phyloP scores from a whole-genome alignment of 768 basidiomycete species.

The Lactifluus pinguis region DNA sequence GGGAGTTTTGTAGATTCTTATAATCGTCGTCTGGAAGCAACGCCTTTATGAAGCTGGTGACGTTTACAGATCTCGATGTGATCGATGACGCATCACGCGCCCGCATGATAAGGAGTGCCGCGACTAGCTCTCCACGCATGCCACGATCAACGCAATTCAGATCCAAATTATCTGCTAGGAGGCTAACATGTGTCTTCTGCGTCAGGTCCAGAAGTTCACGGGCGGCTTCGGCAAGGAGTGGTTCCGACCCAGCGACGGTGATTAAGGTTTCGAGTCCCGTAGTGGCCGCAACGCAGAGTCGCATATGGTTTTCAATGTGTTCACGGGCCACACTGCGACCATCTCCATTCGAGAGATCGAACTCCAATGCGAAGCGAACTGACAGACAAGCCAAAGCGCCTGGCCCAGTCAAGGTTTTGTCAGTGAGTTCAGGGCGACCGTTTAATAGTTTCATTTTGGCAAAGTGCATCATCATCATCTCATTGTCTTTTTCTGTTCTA shows the following conservation, averaged over 20 bases:
- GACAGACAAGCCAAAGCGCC: not conserved
- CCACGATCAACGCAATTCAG: not conserved
- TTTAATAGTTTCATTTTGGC: not conserved
- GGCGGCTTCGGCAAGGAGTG: not conserved
- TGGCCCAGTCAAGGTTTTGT: not conserved
- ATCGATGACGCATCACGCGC: not conserved
- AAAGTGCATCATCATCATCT: not conserved
- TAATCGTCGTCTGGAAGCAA: too few species aligned
- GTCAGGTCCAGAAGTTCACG: not conserved
- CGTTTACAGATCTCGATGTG: not conserved
- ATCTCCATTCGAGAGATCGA: not conserved
- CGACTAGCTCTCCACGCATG: not conserved
- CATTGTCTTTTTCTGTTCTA: not conserved
- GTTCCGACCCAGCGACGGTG: not conserved
- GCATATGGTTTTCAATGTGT: not conserved
- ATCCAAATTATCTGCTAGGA: not conserved
- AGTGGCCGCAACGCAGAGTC: not conserved
- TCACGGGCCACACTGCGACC: not conserved
- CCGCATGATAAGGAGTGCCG: not conserved
- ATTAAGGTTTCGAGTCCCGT: not conserved
- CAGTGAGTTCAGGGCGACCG: not conserved
- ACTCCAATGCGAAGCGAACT: not conserved
- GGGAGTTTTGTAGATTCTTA: too few species aligned
- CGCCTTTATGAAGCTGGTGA: not conserved
- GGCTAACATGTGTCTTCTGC: not conserved